Base-by-base conservation (phyloP, 257 asterid species). In the Asclepias syriaca region DNA sequence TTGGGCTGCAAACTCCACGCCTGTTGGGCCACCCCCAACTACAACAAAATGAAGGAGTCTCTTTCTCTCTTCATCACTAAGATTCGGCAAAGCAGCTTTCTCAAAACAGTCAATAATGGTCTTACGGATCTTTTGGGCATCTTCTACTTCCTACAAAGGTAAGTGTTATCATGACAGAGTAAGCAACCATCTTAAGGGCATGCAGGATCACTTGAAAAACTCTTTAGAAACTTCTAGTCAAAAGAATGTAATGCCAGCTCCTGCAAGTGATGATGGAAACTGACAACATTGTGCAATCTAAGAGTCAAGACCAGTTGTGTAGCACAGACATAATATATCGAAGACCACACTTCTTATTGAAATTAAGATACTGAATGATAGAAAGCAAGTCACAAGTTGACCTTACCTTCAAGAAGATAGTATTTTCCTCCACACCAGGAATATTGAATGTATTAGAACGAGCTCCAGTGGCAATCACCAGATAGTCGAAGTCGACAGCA, bases 11-110 rank as follows among this genome's bases (percentile, higher is more conserved):
- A 85, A 83, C 82, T 85, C 90, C 79, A 85, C 90, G 49, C 98
- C 98, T 5, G 96, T 84, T 58, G 98, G 97, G 56, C 98, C 98
- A 77, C 98, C 98, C 81, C 97, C 98, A 77, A 94, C 97, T 68
- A 94, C 86, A 63, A 94, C 96, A 74, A 94, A 94, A 77, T 94
- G 98, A 83, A 94, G 98, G 80, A 94, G 79, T 65, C 77, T 84
- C 83, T 85, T 84, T 74, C 90, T 89, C 81, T 91, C 98, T 83
- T 94, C 95, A 65, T 91, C 95, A 78, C 85, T 87, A 66, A 94
- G 86, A 69, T 76, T 88, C 49, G 97, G 96, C 80, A 91, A 65
- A 77, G 87, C 87, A 45, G 98, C 98, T 82, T 81, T 87, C 74
- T 94, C 98, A 81, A 94, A 94, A 80, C 97, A 91, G 75, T 91